Evolutionary conservation across 2,329 filamentous ascomycete species (phyloP), one percentile per base, ranked within the genome.

Genomic region (Boeremia lycopersici): DNA sequence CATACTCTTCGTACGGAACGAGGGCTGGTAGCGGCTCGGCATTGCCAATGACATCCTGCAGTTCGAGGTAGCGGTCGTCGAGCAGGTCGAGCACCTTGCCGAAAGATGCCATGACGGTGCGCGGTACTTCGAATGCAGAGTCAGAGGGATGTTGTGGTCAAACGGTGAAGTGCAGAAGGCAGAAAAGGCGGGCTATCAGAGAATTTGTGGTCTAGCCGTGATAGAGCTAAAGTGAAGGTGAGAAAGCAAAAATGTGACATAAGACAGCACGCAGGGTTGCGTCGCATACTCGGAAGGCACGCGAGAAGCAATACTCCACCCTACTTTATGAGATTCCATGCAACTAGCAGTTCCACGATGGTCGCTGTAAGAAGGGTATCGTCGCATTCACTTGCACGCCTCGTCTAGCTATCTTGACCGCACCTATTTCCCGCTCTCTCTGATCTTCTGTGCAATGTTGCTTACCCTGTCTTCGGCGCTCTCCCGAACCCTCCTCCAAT

Each of bases 401-500:
- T 25, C 35, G 25, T 17, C 13, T 35, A 23, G 42, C 33, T n/a
- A 13, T 15, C 31, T 8, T 25, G 12, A 8, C 28, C 15, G n/a
- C n/a, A 1, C 57, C 61, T 56, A 70, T 59, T 73, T 72, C 48
- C 62, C 46, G 25, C 64, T 59, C 36, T 70, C 69, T 57, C 61
- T 67, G 10, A 76, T 64, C 54, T 66, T 76, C 54, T 69, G 61
- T 50, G 75, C 66, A 33, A 77, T 42, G 10, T 56, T 56, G 28
- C 69, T 70, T 6, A 76, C 70, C 42, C 70, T 70, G 53, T 78
- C 77, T 60, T 81, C 79, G 11, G 74, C 65, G 6, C 68, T 65
- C 59, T 77, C 73, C 42, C 77, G 66, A 45, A 74, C 70, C 34
- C 64, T 72, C 46, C 71, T 69, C 79, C 79, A 82, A 53, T 81